These are phyloP conservation scores for Podospora comata DNA, from an alignment of 495 filamentous ascomycete species.

Conservation along the genomic window DNA sequence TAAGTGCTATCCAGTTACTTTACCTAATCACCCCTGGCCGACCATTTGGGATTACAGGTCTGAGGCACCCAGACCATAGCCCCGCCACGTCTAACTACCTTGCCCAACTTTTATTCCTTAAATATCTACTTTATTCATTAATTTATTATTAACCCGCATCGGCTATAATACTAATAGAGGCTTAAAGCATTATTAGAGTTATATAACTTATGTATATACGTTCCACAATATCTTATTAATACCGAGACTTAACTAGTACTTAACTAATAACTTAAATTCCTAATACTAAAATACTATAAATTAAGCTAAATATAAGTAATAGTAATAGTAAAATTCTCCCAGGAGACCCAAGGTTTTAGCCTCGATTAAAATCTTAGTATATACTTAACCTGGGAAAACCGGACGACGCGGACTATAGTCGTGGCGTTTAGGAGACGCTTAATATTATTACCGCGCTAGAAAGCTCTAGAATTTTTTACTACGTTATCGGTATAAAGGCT, in stretches of 20 bases:
- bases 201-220: too few species aligned
- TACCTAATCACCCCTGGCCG: too few species aligned
- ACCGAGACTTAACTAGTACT: not conserved
- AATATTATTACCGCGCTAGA: slow-evolving; percentile 8
- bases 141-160: too few species aligned
- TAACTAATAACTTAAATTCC: not conserved
- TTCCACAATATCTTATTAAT: too few species aligned
- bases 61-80: too few species aligned
- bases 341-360: not conserved
- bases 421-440: slow-evolving; percentile 7
- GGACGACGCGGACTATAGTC: slow-evolving; percentile 5
- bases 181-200: too few species aligned
- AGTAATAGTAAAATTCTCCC: not conserved
- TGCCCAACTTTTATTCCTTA: too few species aligned
- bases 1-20: too few species aligned
- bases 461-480: slow-evolving; percentile 3
- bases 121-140: too few species aligned
- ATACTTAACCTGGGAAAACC: not conserved
- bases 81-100: too few species aligned
- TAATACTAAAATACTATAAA: not conserved
- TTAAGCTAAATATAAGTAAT: not conserved
- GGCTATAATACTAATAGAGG: too few species aligned
- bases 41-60: too few species aligned
- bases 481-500: slow-evolving; percentile 5
- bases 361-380: not conserved